Evolutionary conservation across 495 filamentous ascomycete genomes (phyloP).

Genomic region (Aeminium ludgeri): DNA sequence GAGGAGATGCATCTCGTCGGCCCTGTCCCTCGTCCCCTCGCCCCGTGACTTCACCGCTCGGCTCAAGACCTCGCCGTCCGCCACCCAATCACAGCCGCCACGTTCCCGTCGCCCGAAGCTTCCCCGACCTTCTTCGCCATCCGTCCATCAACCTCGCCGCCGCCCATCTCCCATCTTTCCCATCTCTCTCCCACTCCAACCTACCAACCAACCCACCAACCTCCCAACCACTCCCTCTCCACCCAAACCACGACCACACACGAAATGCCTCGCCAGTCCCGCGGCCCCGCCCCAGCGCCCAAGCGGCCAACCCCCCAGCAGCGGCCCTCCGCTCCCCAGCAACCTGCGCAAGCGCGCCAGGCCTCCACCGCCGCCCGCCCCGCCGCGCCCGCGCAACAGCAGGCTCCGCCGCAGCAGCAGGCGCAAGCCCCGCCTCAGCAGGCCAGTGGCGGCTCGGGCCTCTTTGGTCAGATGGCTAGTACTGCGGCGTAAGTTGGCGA

Average conservation of each 20-base stretch:
- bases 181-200: not conserved
- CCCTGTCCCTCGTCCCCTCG: no score
- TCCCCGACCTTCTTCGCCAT: no score
- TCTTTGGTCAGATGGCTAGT: constrained; percentile 31
- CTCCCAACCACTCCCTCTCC: not conserved
- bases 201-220: not conserved
- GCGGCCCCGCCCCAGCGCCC: constrained; percentile 20
- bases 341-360: constrained; percentile 19
- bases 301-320: constrained; percentile 17
- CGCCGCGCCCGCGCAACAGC: constrained; percentile 10
- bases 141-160: no score
- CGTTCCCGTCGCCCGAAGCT: no score
- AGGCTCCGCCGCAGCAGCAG: constrained; percentile 6
- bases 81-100: no score
- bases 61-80: no score
- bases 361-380: constrained; percentile 25
- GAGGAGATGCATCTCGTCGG: no score
- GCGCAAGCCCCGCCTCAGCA: constrained; percentile 16
- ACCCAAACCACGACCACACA: constrained; percentile 3
- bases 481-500: constrained; percentile 29
- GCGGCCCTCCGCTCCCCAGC: constrained; percentile 16
- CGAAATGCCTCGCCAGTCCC: constrained; percentile 27
- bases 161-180: not conserved
- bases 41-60: no score
- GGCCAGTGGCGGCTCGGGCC: constrained; percentile 21